These are phyloP conservation scores for Podaxis carcinomalis DNA, from an alignment of 768 basidiomycete species.

Conservation along the genomic window DNA sequence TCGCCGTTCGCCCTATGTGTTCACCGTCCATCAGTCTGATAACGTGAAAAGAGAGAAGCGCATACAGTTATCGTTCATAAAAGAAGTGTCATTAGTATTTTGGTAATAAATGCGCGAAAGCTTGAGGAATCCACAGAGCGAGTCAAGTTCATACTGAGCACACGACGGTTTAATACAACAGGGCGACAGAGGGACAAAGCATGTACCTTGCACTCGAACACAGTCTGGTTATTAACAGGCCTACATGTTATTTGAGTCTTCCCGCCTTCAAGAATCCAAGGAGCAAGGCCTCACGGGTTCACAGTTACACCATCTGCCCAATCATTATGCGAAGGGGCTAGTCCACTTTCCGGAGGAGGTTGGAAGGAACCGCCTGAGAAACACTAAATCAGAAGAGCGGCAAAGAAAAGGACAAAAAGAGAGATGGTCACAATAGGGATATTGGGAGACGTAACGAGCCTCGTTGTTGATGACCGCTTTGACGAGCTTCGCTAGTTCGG, in stretches of 20 bases:
- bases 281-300: slow-evolving; percentile 52
- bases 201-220: slow-evolving; percentile 78
- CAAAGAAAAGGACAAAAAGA: background rate
- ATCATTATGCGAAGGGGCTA: slow-evolving; percentile 58
- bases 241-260: slow-evolving; percentile 27
- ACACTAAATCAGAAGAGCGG: background rate
- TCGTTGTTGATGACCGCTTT: slow-evolving; percentile 84
- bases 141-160: slow-evolving; percentile 71
- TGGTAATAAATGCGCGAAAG: slow-evolving; percentile 69
- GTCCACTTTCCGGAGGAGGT: slow-evolving; percentile 71
- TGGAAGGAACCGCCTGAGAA: slow-evolving; percentile 65
- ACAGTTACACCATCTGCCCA: slow-evolving; percentile 69
- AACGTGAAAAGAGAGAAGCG: background rate
- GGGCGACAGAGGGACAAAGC: background rate
- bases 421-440: slow-evolving; percentile 58
- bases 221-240: slow-evolving; percentile 62
- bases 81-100: slow-evolving; percentile 65
- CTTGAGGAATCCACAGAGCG: slow-evolving; percentile 75
- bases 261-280: background rate
- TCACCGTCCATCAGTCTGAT: slow-evolving; percentile 3
- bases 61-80: slow-evolving; percentile 69
- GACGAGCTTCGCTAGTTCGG: slow-evolving; percentile 56
- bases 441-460: slow-evolving; percentile 64
- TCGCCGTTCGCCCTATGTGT: slow-evolving; percentile 56
- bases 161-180: background rate